Base-by-base conservation (phyloP, 2,329 filamentous ascomycete species). In the Aspergillus fructus region DNA sequence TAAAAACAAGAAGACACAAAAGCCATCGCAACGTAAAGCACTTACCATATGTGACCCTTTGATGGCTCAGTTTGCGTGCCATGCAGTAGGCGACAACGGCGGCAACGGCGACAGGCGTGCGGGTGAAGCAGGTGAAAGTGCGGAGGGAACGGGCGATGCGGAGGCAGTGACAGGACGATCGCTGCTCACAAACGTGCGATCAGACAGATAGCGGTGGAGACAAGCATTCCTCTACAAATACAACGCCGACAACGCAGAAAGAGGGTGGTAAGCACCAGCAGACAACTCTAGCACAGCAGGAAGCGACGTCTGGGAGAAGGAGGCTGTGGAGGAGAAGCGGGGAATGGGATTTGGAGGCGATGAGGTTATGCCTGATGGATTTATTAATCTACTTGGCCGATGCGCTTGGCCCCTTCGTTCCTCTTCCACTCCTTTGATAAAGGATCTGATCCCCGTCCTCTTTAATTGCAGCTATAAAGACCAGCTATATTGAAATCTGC, bases 31-130 rank as follows among this genome's bases (percentile, higher is more conserved):
- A 21, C n/a, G 24, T 7, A 53, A 59, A 60, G 53, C 27, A 76
- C 80, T 72, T 70, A 89, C 86, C 85, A 78, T 89, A 89, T 74
- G 85, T 87, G 76, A 89, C 86, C 75, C 85, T 84, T 75, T 75
- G 73, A 64, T 89, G 86, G 72, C 83, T 85, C 69, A 83, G 82
- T 78, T 88, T 89, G 74, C 85, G 86, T 71, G 85, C 85, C 85
- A 88, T 88, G 70, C 72, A 74, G 68, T 48, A 53, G 62, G 63
- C 61, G 43, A 59, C 61, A 48, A 43, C 61, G 55, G 55, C 24
- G 11, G 37, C 37, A 9, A 61, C 21, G 21, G 53, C 49, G 53
- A 21, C 21, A 21, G 4, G 21, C 21, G 21, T 53, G 59, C 58
- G 62, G 56, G 52, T 50, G 48, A 60, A 54, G 50, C 53, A 49